Conservation (phyloP, 1,284 basidiomycete species). For the Malassezia globosa region DNA sequence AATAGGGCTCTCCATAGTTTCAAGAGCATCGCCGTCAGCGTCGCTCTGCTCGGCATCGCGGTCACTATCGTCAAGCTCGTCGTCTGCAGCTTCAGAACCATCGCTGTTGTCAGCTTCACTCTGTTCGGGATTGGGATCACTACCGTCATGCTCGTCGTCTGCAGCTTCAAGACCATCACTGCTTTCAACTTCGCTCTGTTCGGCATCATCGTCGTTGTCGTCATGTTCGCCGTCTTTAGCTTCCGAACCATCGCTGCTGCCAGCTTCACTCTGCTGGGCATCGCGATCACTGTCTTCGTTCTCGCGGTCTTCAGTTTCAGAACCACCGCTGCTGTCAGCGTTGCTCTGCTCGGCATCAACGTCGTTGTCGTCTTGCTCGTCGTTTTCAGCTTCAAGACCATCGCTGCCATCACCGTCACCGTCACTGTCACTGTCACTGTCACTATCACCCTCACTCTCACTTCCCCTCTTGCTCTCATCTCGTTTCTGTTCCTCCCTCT, state of each 20-base stretch:
- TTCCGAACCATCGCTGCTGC: neutral
- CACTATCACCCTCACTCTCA: neutral
- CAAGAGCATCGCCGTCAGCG: neutral
- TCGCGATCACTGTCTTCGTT: neutral
- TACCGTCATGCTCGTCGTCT: neutral
- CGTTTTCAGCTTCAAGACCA: neutral
- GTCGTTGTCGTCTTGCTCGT: neutral
- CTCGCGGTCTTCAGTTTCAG: neutral
- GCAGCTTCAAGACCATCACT: neutral
- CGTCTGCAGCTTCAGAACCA: neutral
- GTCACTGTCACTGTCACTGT: neutral
- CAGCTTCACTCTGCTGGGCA: neutral
- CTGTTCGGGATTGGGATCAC: neutral
- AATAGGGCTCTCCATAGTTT: neutral
- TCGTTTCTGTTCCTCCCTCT: neutral
- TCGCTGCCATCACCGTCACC: neutral
- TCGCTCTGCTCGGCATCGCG: neutral
- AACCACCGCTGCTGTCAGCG: neutral
- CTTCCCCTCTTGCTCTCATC: neutral
- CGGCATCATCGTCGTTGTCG: neutral
- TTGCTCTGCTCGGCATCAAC: neutral
- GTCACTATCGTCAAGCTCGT: neutral
- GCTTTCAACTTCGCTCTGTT: neutral
- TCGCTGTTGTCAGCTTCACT: neutral
- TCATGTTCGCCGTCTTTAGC: neutral